Percentiles rank a stretch among this genome's conserved stretches.
Evolutionary conservation across 371 early-diverging fungal genomes (phyloP).

Genomic region (Mucor velutinosus): DNA sequence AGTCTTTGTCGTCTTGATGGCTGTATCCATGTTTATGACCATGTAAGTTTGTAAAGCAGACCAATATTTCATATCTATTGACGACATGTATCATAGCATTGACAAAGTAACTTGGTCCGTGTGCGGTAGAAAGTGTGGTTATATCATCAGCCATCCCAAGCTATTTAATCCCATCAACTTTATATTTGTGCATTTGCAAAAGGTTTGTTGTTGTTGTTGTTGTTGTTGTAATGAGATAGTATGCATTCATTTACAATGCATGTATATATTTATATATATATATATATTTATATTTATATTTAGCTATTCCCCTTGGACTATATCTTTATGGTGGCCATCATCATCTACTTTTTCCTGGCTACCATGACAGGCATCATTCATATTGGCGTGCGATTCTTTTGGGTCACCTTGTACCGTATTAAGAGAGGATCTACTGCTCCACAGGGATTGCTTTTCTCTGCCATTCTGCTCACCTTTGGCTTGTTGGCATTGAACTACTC

Average conservation of each 20-base stretch:
- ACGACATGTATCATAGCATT: constrained; percentile 13
- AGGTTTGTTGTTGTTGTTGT: constrained; percentile 23
- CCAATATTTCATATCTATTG: too few species aligned
- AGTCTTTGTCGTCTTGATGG: constrained; percentile 32
- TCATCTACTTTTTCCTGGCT: constrained; percentile 55
- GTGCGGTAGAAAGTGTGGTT: constrained; percentile 67
- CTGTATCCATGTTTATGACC: constrained; percentile 47
- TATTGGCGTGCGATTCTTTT: constrained; percentile 57
- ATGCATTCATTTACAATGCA: neutral
- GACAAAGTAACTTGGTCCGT: constrained; percentile 59
- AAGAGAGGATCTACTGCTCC: constrained; percentile 51
- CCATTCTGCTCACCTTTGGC: constrained; percentile 57
- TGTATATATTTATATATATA: neutral
- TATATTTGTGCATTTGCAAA: constrained; percentile 56
- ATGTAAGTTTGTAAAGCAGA: too few species aligned
- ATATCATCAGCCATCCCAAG: constrained; percentile 56
- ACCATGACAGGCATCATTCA: constrained; percentile 54
- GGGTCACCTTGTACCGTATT: constrained; percentile 59
- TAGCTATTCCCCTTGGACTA: constrained; percentile 61
- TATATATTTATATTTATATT: too few species aligned
- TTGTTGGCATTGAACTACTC: constrained; percentile 64
- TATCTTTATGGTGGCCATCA: constrained; percentile 48
- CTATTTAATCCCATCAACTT: constrained; percentile 63
- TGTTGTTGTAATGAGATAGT: neutral
- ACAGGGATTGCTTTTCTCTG: constrained; percentile 59